Evolutionary conservation across 2,329 filamentous ascomycete genomes (phyloP).

Genomic region (Clonostachys rhizophaga): DNA sequence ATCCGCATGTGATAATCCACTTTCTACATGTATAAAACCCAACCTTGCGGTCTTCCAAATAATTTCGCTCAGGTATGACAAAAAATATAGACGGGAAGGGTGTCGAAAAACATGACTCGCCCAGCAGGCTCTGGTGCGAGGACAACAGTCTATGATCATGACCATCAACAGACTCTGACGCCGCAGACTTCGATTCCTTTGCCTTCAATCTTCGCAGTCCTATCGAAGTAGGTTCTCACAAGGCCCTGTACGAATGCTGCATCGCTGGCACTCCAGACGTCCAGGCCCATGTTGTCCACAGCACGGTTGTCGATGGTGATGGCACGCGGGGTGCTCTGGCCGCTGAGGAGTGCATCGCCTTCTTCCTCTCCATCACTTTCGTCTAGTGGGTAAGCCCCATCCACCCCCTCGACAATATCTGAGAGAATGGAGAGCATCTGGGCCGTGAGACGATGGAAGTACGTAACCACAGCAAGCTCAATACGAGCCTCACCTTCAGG

Average conservation of each 20-base stretch:
- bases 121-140: too few species aligned
- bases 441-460: constrained; percentile 73
- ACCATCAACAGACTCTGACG: constrained; percentile 56
- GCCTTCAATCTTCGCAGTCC: constrained; percentile 58
- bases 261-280: constrained; percentile 71
- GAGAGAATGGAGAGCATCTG: constrained; percentile 58
- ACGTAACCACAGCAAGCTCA: constrained; percentile 72
- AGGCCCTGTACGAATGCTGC: constrained; percentile 63
- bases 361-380: constrained; percentile 26
- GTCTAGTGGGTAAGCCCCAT: constrained; percentile 30
- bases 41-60: too few species aligned
- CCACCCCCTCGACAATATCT: constrained; percentile 50
- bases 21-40: too few species aligned
- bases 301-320: constrained; percentile 56
- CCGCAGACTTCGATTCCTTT: constrained; percentile 73
- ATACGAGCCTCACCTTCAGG: constrained; percentile 39
- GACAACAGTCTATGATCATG: too few species aligned
- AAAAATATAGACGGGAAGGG: too few species aligned
- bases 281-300: constrained; percentile 68
- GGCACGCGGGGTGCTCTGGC: constrained; percentile 25
- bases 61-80: too few species aligned
- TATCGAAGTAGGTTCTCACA: constrained; percentile 60
- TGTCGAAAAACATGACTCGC: too few species aligned
- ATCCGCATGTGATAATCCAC: too few species aligned
- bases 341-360: constrained; percentile 17